phyloP scores from a whole-genome alignment of 768 basidiomycete species.

The Termitomyces sp. region DNA sequence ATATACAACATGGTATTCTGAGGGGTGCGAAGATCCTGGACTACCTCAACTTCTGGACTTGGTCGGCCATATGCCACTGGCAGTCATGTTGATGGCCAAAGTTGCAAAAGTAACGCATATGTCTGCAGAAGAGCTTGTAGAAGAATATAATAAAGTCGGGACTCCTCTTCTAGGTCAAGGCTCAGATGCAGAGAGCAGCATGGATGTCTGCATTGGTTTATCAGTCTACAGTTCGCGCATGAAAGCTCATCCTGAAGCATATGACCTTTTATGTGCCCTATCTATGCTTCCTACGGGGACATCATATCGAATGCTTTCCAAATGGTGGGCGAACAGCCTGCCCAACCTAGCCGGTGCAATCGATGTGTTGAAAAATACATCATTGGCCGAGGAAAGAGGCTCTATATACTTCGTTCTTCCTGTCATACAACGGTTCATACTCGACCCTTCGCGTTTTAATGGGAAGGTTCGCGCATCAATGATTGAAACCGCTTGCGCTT shows the following conservation, averaged over 20 bases:
- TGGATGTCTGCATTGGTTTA: constrained; percentile 7
- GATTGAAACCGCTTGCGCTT: constrained; percentile 8
- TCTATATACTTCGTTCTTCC: constrained; percentile 14
- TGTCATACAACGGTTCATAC: constrained; percentile 16
- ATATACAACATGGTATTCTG: constrained; percentile 14
- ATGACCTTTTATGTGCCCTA: constrained; percentile 12
- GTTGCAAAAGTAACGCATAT: neutral
- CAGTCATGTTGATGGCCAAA: constrained; percentile 27
- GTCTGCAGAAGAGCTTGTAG: neutral
- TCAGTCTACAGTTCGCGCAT: constrained; percentile 11
- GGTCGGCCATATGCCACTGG: constrained; percentile 25
- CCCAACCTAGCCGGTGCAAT: constrained; percentile 4
- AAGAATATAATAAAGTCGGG: neutral
- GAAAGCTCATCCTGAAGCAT: neutral
- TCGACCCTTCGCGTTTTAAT: constrained; percentile 7
- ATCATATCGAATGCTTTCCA: constrained; percentile 1
- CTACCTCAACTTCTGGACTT: constrained; percentile 16
- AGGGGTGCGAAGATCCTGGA: constrained; percentile 14
- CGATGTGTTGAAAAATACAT: neutral
- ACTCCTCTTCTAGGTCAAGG: constrained; percentile 2
- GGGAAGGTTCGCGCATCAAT: constrained; percentile 3
- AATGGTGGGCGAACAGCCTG: constrained; percentile 8
- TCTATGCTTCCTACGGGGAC: constrained; percentile 21
- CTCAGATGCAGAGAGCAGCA: constrained; percentile 1
- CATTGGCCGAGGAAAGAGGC: neutral